Conservation (phyloP, 1,139 yeast genomes). For the Geotrichum fermentans region DNA sequence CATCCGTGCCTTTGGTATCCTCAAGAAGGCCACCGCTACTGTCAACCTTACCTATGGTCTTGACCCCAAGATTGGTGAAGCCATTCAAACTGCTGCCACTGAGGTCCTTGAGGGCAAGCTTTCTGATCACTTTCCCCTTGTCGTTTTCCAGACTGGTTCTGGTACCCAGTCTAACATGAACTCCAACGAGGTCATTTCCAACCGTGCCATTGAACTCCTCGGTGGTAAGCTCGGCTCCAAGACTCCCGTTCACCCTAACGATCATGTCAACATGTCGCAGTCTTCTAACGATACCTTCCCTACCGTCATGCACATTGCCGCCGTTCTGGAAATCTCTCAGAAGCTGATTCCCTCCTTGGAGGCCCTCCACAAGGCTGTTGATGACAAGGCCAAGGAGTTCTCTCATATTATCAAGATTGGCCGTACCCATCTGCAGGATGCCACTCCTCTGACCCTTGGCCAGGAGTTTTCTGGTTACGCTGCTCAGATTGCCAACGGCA, state of each 20-base stretch:
- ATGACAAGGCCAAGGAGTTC: conserved; percentile 76
- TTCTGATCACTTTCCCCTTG: conserved; percentile 92
- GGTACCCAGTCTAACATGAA: conserved; percentile 99
- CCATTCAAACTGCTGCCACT: conserved; percentile 90
- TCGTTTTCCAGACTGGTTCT: conserved; percentile 97
- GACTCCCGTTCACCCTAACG: conserved; percentile 94
- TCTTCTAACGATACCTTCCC: conserved; percentile 97
- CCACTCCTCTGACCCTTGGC: conserved; percentile 95
- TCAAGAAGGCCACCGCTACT: conserved; percentile 92
- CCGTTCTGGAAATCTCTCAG: conserved; percentile 78
- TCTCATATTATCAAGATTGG: conserved; percentile 90
- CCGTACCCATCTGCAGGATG: conserved; percentile 97
- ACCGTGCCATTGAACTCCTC: conserved; percentile 91
- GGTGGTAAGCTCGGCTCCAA: conserved; percentile 92
- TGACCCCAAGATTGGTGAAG: conserved; percentile 77
- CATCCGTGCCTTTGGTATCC: conserved; percentile 84
- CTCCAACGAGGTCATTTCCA: conserved; percentile 96
- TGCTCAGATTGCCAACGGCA: conserved; percentile 87
- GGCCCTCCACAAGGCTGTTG: conserved; percentile 70
- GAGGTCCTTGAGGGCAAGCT: conserved; percentile 92
- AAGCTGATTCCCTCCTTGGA: conserved; percentile 75
- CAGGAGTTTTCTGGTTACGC: conserved; percentile 97
- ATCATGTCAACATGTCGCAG: conserved; percentile 97
- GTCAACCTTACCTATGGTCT: conserved; percentile 84
- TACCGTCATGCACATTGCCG: conserved; percentile 98